These are phyloP conservation scores for Hypoxylon lienhwacheense DNA, from an alignment of 495 filamentous ascomycete species.

Conservation along the genomic window DNA sequence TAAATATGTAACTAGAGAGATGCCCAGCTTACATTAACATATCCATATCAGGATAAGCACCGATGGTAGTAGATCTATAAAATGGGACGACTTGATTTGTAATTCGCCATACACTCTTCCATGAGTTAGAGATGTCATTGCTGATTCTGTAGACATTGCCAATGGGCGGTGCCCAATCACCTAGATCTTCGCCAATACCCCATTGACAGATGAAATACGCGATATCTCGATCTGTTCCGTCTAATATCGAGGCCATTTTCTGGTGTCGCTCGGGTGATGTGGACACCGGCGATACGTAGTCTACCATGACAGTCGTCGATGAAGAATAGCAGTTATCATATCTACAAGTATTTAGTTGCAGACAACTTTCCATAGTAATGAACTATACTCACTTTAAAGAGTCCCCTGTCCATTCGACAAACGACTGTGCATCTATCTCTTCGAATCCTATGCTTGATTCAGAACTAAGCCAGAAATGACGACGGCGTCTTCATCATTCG, in stretches of 20 bases:
- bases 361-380: slow-evolving; percentile 23
- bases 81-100: slow-evolving; percentile 53
- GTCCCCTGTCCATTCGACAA: slow-evolving; percentile 53
- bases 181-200: slow-evolving; percentile 53
- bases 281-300: slow-evolving; percentile 45
- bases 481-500: background rate
- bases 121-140: slow-evolving; percentile 58
- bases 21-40: slow-evolving; percentile 54
- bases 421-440: slow-evolving; percentile 51
- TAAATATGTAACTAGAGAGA: slow-evolving; percentile 13
- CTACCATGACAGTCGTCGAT: slow-evolving; percentile 43
- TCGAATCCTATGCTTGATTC: slow-evolving; percentile 45
- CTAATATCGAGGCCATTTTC: slow-evolving; percentile 39
- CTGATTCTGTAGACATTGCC: slow-evolving; percentile 57
- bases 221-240: slow-evolving; percentile 40
- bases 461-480: background rate
- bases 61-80: slow-evolving; percentile 40
- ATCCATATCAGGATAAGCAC: slow-evolving; percentile 59
- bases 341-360: slow-evolving; percentile 47
- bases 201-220: slow-evolving; percentile 58
- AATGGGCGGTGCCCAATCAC: slow-evolving; percentile 51
- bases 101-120: slow-evolving; percentile 55
- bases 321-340: slow-evolving; percentile 57
- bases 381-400: slow-evolving; percentile 54
- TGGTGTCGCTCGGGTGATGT: slow-evolving; percentile 41